Percentiles rank a stretch among this genome's conserved stretches.
Conservation (phyloP, 1,284 basidiomycete species). For the Kwoniella shivajii region DNA sequence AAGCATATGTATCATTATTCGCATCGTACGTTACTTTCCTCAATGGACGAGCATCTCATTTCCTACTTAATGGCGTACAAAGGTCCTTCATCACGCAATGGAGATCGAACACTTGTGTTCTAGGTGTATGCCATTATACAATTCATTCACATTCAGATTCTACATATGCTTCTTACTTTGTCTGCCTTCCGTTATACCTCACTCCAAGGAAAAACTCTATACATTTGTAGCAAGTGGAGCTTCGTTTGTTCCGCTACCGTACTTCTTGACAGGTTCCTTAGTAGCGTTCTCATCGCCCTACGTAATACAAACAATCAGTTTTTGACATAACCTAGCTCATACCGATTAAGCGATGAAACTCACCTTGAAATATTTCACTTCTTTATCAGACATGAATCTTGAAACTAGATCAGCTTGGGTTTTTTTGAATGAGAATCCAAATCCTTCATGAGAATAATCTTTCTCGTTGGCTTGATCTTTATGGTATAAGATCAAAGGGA, state of each 20-base stretch:
- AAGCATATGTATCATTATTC: no score
- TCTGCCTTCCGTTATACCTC: no score
- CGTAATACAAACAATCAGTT: neutral
- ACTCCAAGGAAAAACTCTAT: no score
- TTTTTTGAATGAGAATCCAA: constrained; percentile 45
- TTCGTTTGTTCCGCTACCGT: constrained; percentile 33
- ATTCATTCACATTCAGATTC: neutral
- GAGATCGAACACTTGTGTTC: no score
- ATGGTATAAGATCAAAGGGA: constrained; percentile 41
- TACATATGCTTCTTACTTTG: neutral
- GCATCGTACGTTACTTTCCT: no score
- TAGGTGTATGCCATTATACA: no score
- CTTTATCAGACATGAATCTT: constrained; percentile 28
- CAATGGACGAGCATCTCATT: no score
- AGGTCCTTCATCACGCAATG: no score
- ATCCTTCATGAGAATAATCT: constrained; percentile 44
- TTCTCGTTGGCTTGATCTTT: constrained; percentile 39
- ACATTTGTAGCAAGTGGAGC: constrained; percentile 27
- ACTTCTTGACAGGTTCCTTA: constrained; percentile 36
- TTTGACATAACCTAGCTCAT: no score
- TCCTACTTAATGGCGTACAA: no score
- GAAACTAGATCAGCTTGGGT: constrained; percentile 37
- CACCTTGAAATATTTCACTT: constrained; percentile 41
- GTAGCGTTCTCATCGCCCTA: constrained; percentile 36
- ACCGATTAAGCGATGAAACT: no score